A percentile compares a stretch with the other conserved stretches of the same genome.
Evolutionary conservation across 202 grass and related monocot species (phyloP).

Genomic region (Dendrocalamus latiflorus): DNA sequence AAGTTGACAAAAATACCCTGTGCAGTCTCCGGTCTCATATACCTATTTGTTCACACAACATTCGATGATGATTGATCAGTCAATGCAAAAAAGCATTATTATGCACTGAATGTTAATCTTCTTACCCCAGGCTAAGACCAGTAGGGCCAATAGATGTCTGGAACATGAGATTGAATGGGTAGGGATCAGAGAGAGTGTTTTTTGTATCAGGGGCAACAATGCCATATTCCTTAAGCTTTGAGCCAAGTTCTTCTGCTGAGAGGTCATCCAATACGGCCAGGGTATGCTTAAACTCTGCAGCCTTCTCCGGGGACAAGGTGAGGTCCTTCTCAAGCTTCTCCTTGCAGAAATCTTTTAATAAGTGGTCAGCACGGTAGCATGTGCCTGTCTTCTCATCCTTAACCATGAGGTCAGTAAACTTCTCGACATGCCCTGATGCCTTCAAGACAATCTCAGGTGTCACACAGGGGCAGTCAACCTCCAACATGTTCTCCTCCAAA

Average conservation of each 20-base stretch:
- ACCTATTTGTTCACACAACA: slow-evolving; percentile 42
- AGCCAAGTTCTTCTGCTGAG: slow-evolving; percentile 41
- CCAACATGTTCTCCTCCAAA: slow-evolving; percentile 80
- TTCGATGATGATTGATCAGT: neutral
- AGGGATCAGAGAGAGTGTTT: slow-evolving; percentile 67
- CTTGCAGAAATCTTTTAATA: slow-evolving; percentile 82
- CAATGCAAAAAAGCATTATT: neutral
- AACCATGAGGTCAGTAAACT: slow-evolving; percentile 90
- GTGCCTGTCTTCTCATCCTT: slow-evolving; percentile 87
- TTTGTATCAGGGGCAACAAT: slow-evolving; percentile 64
- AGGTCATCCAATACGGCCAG: slow-evolving; percentile 64
- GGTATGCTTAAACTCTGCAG: slow-evolving; percentile 56
- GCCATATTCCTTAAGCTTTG: slow-evolving; percentile 63
- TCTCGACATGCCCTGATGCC: slow-evolving; percentile 81
- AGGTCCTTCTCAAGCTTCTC: slow-evolving; percentile 81
- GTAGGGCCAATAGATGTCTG: slow-evolving; percentile 83
- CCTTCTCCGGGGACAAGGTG: slow-evolving; percentile 53
- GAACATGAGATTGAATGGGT: slow-evolving; percentile 90
- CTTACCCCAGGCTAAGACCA: slow-evolving; percentile 58
- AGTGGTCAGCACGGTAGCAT: slow-evolving; percentile 76
- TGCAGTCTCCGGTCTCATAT: slow-evolving; percentile 83
- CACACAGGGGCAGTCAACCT: slow-evolving; percentile 83
- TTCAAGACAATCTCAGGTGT: slow-evolving; percentile 69
- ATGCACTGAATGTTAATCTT: slow-evolving; percentile 1
- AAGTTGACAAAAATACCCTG: slow-evolving; percentile 93